These are phyloP conservation scores for Fonsecaea erecta DNA, from an alignment of 2,329 filamentous ascomycete genomes.

Conservation along the genomic window DNA sequence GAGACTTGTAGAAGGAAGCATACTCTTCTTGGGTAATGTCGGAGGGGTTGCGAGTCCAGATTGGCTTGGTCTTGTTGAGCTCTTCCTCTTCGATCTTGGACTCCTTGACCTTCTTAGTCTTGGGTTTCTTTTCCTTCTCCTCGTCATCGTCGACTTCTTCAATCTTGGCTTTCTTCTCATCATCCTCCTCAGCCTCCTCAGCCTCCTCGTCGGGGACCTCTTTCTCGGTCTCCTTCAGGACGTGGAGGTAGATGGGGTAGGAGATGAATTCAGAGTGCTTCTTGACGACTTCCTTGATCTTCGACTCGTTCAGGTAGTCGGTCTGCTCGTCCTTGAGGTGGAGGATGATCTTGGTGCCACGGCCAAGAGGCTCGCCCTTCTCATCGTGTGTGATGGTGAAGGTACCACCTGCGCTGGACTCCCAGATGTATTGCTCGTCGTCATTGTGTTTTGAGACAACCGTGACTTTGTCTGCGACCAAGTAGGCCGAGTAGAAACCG, in stretches of 20 bases:
- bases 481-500: constrained; percentile 99
- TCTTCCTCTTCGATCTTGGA: constrained; percentile 98
- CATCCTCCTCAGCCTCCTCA: constrained; percentile 74
- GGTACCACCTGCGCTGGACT: constrained; percentile 95
- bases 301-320: constrained; percentile 97
- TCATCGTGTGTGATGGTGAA: constrained; percentile 92
- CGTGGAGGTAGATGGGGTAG: constrained; percentile 99
- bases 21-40: constrained; percentile 98
- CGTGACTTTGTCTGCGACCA: constrained; percentile 93
- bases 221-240: constrained; percentile 98
- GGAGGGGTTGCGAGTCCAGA: constrained; percentile 97
- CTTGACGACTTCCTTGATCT: constrained; percentile 99
- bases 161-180: constrained; percentile 90
- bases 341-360: constrained; percentile 96
- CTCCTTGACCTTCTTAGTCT: constrained; percentile 99
- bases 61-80: constrained; percentile 99
- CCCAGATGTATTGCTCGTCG: constrained; percentile 99
- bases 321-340: constrained; percentile 99
- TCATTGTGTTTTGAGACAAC: constrained; percentile 99
- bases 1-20: constrained; percentile 98
- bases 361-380: constrained; percentile 86
- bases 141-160: constrained; percentile 90
- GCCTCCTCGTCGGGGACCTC: constrained; percentile 97
- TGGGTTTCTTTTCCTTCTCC: constrained; percentile 84
- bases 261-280: constrained; percentile 99